Evolutionary conservation across 148 eudicot species (phyloP), one percentile per base, ranked within the genome.

Genomic region (Spergularia bocconei): DNA sequence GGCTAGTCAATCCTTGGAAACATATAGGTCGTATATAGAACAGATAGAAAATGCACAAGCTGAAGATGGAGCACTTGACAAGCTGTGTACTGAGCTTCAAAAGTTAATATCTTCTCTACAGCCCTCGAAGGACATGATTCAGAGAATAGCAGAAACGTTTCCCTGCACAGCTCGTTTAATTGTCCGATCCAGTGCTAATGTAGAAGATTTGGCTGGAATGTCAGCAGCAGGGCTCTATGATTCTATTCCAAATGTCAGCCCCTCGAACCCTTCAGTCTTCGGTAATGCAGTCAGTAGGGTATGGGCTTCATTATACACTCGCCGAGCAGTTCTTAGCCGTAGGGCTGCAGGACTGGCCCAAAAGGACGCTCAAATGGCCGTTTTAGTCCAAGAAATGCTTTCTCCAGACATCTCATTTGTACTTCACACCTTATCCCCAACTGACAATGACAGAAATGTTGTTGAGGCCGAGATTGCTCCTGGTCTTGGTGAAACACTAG

Each of bases 221-320:
- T 94, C 98, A 16, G 98, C 98, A 39, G 98, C 98, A 23, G 98
- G 98, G 20, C 91, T 94, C 4, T 94, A 94, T 21, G 98, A 94
- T 12, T 94, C 98, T 2, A 87, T 94, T 41, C 97, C 98, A 16
- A 94, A 94, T 33, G 97, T 94, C 51, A 90, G 89, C 85, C 96
- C 84, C 5, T 90, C 97, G 50, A 83, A 86, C 75, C 97, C 96
- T 5, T 50, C 73, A n/a, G 67, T 79, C 29, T 90, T 94, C 72
- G 84, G 91, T n/a, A 85, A 81, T 0, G 88, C 96, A 7, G 85
- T 91, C 50, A 79, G 85, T 69, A 87, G 85, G 50, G 97, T 91
- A 19, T 94, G 98, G 98, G 97, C 97, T 44, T 94, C 97, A 1
- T 66, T 94, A 12, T 94, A 91, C 90, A 90, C 98, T n/a, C 89